Evolutionary conservation across 257 asterid species (phyloP), one percentile per base, ranked within the genome.

Genomic region (Cruciata laevipes): DNA sequence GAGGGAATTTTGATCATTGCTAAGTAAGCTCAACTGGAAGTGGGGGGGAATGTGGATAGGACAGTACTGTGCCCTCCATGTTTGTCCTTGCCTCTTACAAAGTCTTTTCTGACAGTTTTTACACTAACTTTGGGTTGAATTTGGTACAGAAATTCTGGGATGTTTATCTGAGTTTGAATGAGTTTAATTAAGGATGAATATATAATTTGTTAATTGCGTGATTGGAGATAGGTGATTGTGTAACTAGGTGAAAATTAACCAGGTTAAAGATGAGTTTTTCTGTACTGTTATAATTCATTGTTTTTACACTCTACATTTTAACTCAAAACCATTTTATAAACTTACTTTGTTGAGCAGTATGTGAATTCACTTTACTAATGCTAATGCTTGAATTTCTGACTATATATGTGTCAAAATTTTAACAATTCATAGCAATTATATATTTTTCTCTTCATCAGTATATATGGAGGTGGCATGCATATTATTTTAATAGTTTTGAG

Each of bases 11-110:
- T 44, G 53, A 62, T 73, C 56, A 73, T 77, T 67, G 56, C 60
- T 44, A 47, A 9, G 11, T 37, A n/a, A 27, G 47, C 69, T 76
- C 51, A 25, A 25, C 8, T 30, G 18, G 65, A 73, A 57, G 78
- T 66, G 75, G 80, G 55, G 68, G 63, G 55, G 61, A 73, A 73
- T 80, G 73, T 61, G 38, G 76, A 65, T 66, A 51, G 75, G 74
- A 68, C 79, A n/a, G n/a, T n/a, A 68, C 47, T 65, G 72, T 56
- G 73, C 6, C 40, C 58, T 57, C 60, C 56, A 67, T 31, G 63
- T 58, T 49, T 63, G 52, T 65, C 42, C 61, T 27, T 30, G 20
- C 47, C 33, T 38, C 24, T 24, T 16, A 47, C 42, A 47, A 23
- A 16, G 30, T 25, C 63, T 58, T 58, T 58, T 58, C n/a, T 27